phyloP scores from a whole-genome alignment of 106 monocot genomes.

The Dendrobium catenatum region DNA sequence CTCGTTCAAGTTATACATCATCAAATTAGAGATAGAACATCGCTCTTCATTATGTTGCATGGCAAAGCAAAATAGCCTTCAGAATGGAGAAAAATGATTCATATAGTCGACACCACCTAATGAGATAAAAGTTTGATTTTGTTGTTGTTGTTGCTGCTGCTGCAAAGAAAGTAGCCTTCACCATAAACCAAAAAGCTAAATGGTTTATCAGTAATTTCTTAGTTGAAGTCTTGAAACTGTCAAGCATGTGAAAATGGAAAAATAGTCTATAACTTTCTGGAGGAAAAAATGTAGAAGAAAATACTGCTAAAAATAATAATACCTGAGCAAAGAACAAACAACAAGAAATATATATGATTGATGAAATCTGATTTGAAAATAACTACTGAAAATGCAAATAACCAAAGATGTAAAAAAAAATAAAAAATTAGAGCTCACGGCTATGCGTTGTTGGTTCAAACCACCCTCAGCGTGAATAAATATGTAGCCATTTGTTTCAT shows the following conservation, averaged over 20 bases:
- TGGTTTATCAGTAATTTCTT: background rate
- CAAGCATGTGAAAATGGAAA: background rate
- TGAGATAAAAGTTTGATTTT: too few species aligned
- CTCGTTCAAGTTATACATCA: background rate
- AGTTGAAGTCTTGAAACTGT: background rate
- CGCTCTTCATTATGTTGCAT: background rate
- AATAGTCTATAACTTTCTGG: background rate
- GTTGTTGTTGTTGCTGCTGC: background rate
- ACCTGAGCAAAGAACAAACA: background rate
- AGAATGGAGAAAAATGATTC: background rate
- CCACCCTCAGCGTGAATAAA: conserved; percentile 99
- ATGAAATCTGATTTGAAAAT: background rate
- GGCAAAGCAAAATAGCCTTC: background rate
- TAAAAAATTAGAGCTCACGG: conserved; percentile 46
- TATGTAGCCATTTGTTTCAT: conserved; percentile 93
- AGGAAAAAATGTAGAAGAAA: background rate
- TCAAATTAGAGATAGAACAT: background rate
- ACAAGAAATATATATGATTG: background rate
- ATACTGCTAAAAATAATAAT: background rate
- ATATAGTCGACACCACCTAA: background rate
- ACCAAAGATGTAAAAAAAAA: conserved; percentile 1
- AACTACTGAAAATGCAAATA: background rate
- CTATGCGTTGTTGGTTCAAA: conserved; percentile 92
- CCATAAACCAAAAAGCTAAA: background rate
- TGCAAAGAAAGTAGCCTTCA: background rate